Base-by-base conservation (phyloP, 805 yeast species). In the Spathaspora passalidarum region DNA sequence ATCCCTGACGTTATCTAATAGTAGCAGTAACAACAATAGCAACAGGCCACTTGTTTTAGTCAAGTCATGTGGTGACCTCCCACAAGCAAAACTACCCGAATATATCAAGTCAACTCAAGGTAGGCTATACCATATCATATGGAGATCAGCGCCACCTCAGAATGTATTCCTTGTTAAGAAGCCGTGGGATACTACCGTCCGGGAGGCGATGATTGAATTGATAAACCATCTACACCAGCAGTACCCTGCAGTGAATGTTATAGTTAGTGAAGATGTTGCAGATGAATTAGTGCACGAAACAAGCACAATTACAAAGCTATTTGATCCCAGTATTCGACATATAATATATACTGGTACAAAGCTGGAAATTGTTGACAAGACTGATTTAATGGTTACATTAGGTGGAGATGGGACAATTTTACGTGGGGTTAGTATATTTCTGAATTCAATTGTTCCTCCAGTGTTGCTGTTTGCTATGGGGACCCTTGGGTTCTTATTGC, bases 371-470 rank as follows among this genome's bases (percentile, higher is more conserved):
- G 75, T 80, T 1, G 55, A 69, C 9, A 86, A 82, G 54, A 79
- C 96, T 0, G 98, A 91, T 59, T 63, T 91, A 37, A 68, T 91
- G 32, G 90, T 91, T 7, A 86, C 96, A 0, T 65, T 91, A 34
- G 98, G 98, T n/a, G 98, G 98, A 16, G 98, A 91, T 63, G 98
- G 98, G 4, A 91, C 97, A 0, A 88, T 89, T 45, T 64, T 91
- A 38, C 78, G 91, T 45, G 96, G 92, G 0, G 92, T 89, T 0
- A 81, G 94, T 4, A 69, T 81, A 55, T 91, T 91, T 59, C 81
- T 84, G 45, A 80, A 81, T 57, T 73, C 73, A 8, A 72, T 79
- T 41, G 94, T 88, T 3, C 98, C 98, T 1, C 98, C 98, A 0
- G 88, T 91, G 0, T 66, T 91, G 42, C 82, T 95, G 21, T 90